Base-by-base conservation (phyloP, 2,329 filamentous ascomycete species). In the Neofusicoccum kwambonambiense region DNA sequence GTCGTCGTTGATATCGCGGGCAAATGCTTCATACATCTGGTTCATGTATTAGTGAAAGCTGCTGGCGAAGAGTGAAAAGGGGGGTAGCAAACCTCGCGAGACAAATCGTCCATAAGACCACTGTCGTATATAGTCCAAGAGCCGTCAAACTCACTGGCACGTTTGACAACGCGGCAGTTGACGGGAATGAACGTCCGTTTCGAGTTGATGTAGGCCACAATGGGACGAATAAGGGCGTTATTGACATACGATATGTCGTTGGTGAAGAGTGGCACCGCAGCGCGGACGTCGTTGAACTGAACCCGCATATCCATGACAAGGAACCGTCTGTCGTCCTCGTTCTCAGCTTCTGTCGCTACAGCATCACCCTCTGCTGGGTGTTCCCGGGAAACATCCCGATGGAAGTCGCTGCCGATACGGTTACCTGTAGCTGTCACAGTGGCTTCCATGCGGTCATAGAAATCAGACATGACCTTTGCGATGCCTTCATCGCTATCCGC, bases 151-250 rank as follows among this genome's bases (percentile, higher is more conserved):
- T 99, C 95, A 66, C 86, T 86, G 17, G 89, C 86, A 6, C 89
- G 88, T 81, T 99, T 99, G 68, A 98, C 92, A 56, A 99, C 91
- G 67, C 94, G 90, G 79, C 95, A 98, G 71, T 90, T 91, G 71
- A 99, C 92, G 31, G 95, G 95, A 49, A 99, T 98, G 73, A 97
- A 98, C 0, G 94, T 96, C 74, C 89, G 90, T 76, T 93, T 92
- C 47, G 92, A 91, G 78, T 99, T 99, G 79, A 99, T 98, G 76
- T 98, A 99, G 6, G 95, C 95, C 45, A 99, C 93, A 67, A 99
- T 99, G 15, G 95, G 95, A 4, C 95, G 88, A 41, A 98, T 92
- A 4, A 98, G 87, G 1, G 95, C 93, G 76, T 96, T 96, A 78
- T 97, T 98, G 72, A 97, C 90, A 76, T 98, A 99, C 0, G 92